Base-by-base conservation (phyloP, 1,284 basidiomycete species). In the Apiotrichum laibachii region DNA sequence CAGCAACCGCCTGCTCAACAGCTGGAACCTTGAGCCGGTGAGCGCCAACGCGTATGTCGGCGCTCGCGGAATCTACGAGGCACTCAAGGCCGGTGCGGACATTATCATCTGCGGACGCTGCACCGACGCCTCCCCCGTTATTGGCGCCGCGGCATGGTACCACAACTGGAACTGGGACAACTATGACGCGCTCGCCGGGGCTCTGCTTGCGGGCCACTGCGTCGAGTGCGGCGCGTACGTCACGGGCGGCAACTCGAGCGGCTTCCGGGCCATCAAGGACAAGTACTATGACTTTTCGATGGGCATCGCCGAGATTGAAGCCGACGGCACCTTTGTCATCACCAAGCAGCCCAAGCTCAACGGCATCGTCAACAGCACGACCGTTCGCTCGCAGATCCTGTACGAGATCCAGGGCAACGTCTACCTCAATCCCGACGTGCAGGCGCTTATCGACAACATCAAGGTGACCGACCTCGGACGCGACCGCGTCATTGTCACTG, bases 341-440 rank as follows among this genome's bases (percentile, higher is more conserved):
- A 66, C 67, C 6, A 66, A 67, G 50, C 62, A 55, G 37, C 47
- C 47, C 18, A 19, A 34, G 13, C 21, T 34, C 43, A 63, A 63
- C 51, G 62, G 62, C 46, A 43, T 57, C 46, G 62, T 63, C 22
- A 56, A 55, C 43, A 49, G 44, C 34, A 51, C 50, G 15, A 60
- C 59, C 0, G 62, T 63, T 6, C 53, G 59, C 50, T 51, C 48
- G 19, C 62, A 63, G 40, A 63, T 63, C 37, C 62, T 63, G 42
- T 63, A 63, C 54, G 59, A 63, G 51, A 63, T 63, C 44, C 66
- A 67, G 45, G 64, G 64, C 42, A 60, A 63, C 37, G 57, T 66
- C 7, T 70, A 70, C 56, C 64, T 66, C 31, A 70, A 70, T 53
- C 64, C 69, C 5, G 69, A 70, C 48, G 69, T 70, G 0, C 61